A percentile compares a stretch with the other conserved stretches of the same genome.
phyloP scores from a whole-genome alignment of 2,329 filamentous ascomycete genomes.

The Onygena corvina region DNA sequence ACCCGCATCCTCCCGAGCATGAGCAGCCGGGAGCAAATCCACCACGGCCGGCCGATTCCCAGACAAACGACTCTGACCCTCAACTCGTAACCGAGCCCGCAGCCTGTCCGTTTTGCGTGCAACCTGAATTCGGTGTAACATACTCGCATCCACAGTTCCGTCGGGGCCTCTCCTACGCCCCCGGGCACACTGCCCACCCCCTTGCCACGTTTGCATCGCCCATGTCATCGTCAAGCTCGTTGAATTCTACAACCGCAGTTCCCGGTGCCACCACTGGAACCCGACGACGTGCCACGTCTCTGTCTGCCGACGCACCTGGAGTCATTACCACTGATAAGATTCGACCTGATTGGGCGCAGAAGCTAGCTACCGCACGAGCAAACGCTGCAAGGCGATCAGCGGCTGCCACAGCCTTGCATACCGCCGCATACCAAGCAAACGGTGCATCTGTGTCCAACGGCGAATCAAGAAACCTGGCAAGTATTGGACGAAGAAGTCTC shows the following conservation, averaged over 20 bases:
- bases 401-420: slow-evolving; percentile 85
- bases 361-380: slow-evolving; percentile 69
- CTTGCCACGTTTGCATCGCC: slow-evolving; percentile 51
- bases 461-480: slow-evolving; percentile 42
- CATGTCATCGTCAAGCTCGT: slow-evolving; percentile 75
- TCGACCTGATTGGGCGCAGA: slow-evolving; percentile 87
- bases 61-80: slow-evolving; percentile 37
- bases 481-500: slow-evolving; percentile 47
- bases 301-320: slow-evolving; percentile 71
- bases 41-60: slow-evolving; percentile 23
- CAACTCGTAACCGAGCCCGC: slow-evolving; percentile 83
- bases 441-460: slow-evolving; percentile 28
- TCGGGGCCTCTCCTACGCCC: slow-evolving; percentile 61
- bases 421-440: slow-evolving; percentile 82
- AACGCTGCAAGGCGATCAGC: slow-evolving; percentile 79
- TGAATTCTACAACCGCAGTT: slow-evolving; percentile 46
- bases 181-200: slow-evolving; percentile 39
- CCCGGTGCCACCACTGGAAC: slow-evolving; percentile 26
- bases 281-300: slow-evolving; percentile 50
- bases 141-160: slow-evolving; percentile 84
- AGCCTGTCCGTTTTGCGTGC: slow-evolving; percentile 87
- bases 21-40: slow-evolving; percentile 36
- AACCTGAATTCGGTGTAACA: slow-evolving; percentile 90
- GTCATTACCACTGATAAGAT: slow-evolving; percentile 90
- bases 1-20: slow-evolving; percentile 80